Evolutionary conservation across 169 alveolate species (phyloP).

Genomic region (Plasmodium blacklocki): DNA sequence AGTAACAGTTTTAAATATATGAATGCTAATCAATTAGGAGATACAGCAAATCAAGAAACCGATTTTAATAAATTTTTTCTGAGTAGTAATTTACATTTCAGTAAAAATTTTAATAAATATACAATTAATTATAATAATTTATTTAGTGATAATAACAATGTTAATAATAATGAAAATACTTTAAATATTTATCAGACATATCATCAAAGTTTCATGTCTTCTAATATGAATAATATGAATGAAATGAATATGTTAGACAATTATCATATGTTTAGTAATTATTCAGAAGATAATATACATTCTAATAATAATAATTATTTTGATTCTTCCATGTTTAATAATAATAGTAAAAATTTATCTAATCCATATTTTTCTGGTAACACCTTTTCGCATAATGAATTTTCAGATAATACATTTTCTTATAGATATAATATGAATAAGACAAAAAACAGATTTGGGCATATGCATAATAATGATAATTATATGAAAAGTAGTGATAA

Average conservation of each 20-base stretch:
- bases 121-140: conserved; percentile 64
- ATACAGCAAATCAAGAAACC: conserved; percentile 45
- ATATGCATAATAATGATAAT: conserved; percentile 10
- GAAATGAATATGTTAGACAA: conserved; percentile 38
- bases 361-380: conserved; percentile 51
- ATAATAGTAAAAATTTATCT: conserved; percentile 52
- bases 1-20: conserved; percentile 47
- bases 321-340: conserved; percentile 35
- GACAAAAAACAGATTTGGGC: conserved; percentile 11
- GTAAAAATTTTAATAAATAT: conserved; percentile 70
- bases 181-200: conserved; percentile 43
- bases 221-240: conserved; percentile 21
- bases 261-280: conserved; percentile 44
- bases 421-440: conserved; percentile 43
- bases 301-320: conserved; percentile 36
- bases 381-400: conserved; percentile 45
- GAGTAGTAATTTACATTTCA: conserved; percentile 49
- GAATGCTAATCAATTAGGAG: conserved; percentile 25
- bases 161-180: conserved; percentile 23
- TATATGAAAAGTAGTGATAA: conserved; percentile 26
- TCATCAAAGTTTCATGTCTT: conserved; percentile 37
- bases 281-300: conserved; percentile 31
- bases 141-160: conserved; percentile 33
- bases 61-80: conserved; percentile 45
- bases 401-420: conserved; percentile 32